Evolutionary conservation across 2,329 filamentous ascomycete species (phyloP).

Genomic region (Colletotrichum spaethianum): DNA sequence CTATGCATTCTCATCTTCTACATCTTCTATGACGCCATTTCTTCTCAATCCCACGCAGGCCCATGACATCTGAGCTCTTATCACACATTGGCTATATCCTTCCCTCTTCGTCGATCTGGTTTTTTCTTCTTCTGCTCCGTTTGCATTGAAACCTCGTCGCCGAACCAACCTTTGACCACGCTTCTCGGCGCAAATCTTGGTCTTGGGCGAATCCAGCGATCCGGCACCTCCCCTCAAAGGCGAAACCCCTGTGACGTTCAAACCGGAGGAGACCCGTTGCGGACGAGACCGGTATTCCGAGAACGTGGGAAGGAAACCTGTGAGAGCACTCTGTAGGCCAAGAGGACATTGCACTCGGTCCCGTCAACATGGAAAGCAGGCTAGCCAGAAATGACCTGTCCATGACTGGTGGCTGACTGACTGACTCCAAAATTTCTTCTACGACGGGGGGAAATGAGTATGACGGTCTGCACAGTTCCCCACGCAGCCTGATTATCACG

Average conservation of each 20-base stretch:
- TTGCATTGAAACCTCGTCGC: slow-evolving; percentile 26
- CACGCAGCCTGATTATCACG: background rate
- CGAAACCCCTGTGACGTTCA: slow-evolving; percentile 25
- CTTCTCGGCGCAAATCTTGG: slow-evolving; percentile 3
- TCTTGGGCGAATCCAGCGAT: slow-evolving; percentile 14
- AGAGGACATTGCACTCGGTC: background rate
- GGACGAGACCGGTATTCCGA: slow-evolving; percentile 3
- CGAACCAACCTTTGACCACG: slow-evolving; percentile 17
- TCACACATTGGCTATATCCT: background rate
- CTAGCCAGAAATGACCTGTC: background rate
- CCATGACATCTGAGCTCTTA: slow-evolving; percentile 3
- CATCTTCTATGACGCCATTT: slow-evolving; percentile 16
- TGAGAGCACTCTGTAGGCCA: slow-evolving; percentile 2
- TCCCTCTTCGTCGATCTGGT: slow-evolving; percentile 19
- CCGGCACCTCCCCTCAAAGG: background rate
- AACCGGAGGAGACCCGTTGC: slow-evolving; percentile 16
- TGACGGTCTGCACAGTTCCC: background rate
- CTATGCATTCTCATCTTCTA: background rate
- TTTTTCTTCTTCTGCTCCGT: background rate
- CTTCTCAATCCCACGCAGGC: slow-evolving; percentile 17
- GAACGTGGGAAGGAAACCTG: slow-evolving; percentile 15
- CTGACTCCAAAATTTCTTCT: background rate
- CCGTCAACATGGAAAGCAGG: background rate
- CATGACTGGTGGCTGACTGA: background rate
- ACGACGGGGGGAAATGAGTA: background rate